These are phyloP conservation scores for Candida dubliniensis DNA, from an alignment of 1,139 yeast species.

Conservation along the genomic window DNA sequence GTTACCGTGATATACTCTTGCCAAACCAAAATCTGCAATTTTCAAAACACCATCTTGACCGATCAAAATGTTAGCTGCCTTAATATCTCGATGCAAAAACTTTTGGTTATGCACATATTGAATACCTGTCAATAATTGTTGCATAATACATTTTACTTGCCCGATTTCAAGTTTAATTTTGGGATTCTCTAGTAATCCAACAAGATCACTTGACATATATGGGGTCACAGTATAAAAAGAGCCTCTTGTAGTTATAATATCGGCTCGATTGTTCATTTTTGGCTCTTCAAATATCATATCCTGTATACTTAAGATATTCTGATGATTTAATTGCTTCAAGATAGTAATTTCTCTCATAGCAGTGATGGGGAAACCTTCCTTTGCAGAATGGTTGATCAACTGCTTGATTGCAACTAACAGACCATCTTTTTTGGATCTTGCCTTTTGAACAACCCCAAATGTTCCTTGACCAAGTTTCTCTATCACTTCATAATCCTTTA, in stretches of 20 bases:
- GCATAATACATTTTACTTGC: conserved; percentile 82
- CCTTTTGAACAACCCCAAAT: conserved; percentile 52
- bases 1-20: conserved; percentile 74
- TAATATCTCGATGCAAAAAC: conserved; percentile 85
- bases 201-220: conserved; percentile 89
- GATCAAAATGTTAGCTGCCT: conserved; percentile 87
- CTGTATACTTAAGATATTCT: conserved; percentile 71
- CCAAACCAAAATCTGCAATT: conserved; percentile 91
- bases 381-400: conserved; percentile 76
- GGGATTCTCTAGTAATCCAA: conserved; percentile 89
- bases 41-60: conserved; percentile 76
- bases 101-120: conserved; percentile 75
- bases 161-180: conserved; percentile 57
- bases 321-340: conserved; percentile 66
- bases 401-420: conserved; percentile 63
- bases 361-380: conserved; percentile 93
- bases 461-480: conserved; percentile 50
- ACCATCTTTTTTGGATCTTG: conserved; percentile 30
- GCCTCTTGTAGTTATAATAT: conserved; percentile 42
- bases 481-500: conserved; percentile 34
- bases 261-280: conserved; percentile 32
- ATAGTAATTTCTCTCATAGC: conserved; percentile 92
- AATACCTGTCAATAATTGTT: conserved; percentile 75
- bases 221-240: conserved; percentile 87
- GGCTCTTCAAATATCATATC: conserved; percentile 79